Base-by-base conservation (phyloP, 2,329 filamentous ascomycete species). In the Colletotrichum orchidophilum region DNA sequence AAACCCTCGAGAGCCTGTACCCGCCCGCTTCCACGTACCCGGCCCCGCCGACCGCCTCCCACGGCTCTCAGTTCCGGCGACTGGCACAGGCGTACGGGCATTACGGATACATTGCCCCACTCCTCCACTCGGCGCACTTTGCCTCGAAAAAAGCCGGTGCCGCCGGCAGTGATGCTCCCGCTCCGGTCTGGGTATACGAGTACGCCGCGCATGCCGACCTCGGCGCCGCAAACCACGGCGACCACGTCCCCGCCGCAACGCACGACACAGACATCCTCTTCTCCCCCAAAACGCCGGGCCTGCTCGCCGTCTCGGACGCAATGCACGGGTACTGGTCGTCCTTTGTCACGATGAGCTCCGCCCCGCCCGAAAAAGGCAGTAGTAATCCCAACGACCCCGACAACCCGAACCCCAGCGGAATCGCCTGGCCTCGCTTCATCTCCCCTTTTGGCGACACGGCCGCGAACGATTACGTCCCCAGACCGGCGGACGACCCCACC, bases 61-160 rank as follows among this genome's bases (percentile, higher is more conserved):
- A 85, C n/a, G 88, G 88, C 1, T 73, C 81, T 5, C 88, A 91
- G 76, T 92, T 87, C 80, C 83, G 84, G 61, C 84, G 90, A 2
- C 80, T 91, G 3, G 87, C 90, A 74, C 87, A 87, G 11, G 88
- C 88, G 0, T 92, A 92, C 77, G 87, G 85, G 0, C 87, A 92
- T 75, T 92, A 90, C 75, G 90, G 89, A 0, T 92, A 92, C 75
- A 87, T 91, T 58, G 88, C 87, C 26, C 90, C 91, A 0, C 88
- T 92, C 0, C 81, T 91, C 3, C 88, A 92, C 76, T 89, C 87
- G 0, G 89, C 87, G 0, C 81, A 87, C 65, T 83, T 83, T 31
- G 79, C 83, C 29, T 81, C 81, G 9, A 73, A 72, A 1, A 77
- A 75, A 0, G 39, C 15, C 18, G 39, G 15, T n/a, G 33, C 5